These are phyloP conservation scores for Medicago ruthenica DNA, from an alignment of 306 rosid genomes.

Conservation along the genomic window DNA sequence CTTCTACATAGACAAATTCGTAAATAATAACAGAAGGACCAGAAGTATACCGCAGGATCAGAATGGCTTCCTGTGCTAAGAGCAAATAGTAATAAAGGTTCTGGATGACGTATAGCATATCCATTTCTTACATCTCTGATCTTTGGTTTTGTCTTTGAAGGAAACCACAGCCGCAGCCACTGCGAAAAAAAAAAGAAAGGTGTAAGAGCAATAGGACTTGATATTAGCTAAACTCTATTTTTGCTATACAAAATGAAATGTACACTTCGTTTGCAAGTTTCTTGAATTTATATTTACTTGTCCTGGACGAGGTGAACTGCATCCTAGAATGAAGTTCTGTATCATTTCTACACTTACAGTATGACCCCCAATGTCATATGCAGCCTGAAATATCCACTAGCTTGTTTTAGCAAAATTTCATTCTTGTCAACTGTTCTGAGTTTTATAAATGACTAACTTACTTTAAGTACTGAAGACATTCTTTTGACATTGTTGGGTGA, in stretches of 20 bases:
- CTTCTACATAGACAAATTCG: constrained; percentile 8
- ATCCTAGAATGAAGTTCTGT: constrained; percentile 80
- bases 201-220: constrained; percentile 4
- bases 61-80: constrained; percentile 85
- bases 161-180: constrained; percentile 84
- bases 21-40: constrained; percentile 30
- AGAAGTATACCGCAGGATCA: constrained; percentile 82
- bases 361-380: constrained; percentile 86
- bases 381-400: constrained; percentile 68
- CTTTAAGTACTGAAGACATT: constrained; percentile 83
- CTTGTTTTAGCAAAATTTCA: constrained; percentile 37
- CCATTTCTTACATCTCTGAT: constrained; percentile 67
- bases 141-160: constrained; percentile 69
- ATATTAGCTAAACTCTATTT: constrained; percentile 22
- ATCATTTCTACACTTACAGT: constrained; percentile 73
- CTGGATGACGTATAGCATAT: constrained; percentile 66
- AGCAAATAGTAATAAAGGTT: constrained; percentile 81
- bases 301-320: constrained; percentile 86
- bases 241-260: constrained; percentile 24
- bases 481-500: constrained; percentile 76
- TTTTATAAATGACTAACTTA: constrained; percentile 40
- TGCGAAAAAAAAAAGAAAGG: constrained; percentile 43
- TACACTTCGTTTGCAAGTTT: constrained; percentile 9
- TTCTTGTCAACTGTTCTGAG: constrained; percentile 18
- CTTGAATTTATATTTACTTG: constrained; percentile 64